These are phyloP conservation scores for Allantophomopsis lycopodina DNA, from an alignment of 2,329 filamentous ascomycete species.

Conservation along the genomic window DNA sequence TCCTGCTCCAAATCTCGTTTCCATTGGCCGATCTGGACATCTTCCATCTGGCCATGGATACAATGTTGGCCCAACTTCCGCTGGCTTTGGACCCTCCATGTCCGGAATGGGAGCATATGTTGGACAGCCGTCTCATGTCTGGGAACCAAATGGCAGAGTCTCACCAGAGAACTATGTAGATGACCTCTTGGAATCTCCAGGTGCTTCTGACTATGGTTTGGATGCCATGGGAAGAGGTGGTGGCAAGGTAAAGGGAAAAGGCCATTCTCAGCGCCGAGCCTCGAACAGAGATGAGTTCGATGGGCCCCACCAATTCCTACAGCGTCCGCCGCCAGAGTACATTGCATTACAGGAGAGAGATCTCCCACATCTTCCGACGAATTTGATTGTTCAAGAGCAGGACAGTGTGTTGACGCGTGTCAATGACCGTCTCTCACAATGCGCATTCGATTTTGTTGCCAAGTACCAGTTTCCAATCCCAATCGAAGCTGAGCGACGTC, in stretches of 20 bases:
- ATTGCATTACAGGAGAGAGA: slow-evolving; percentile 68
- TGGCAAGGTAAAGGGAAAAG: slow-evolving; percentile 31
- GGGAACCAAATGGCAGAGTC: slow-evolving; percentile 17
- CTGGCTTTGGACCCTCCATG: slow-evolving; percentile 15
- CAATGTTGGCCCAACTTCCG: slow-evolving; percentile 12
- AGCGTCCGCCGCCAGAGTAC: slow-evolving; percentile 55
- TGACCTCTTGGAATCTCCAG: slow-evolving; percentile 37
- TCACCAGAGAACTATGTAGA: slow-evolving; percentile 19
- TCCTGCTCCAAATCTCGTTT: slow-evolving; percentile 8
- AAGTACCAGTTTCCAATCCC: slow-evolving; percentile 87
- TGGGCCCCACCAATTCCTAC: slow-evolving; percentile 71
- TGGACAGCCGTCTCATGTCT: slow-evolving; percentile 12
- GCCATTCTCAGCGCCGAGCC: slow-evolving; percentile 43
- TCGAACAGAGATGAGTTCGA: slow-evolving; percentile 85
- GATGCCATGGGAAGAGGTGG: slow-evolving; percentile 34
- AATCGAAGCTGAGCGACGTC: slow-evolving; percentile 55
- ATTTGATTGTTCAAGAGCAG: slow-evolving; percentile 73
- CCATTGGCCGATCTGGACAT: slow-evolving; percentile 11
- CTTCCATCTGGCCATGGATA: slow-evolving; percentile 16
- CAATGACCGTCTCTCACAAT: slow-evolving; percentile 74
- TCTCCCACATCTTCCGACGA: slow-evolving; percentile 69
- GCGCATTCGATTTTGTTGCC: slow-evolving; percentile 80
- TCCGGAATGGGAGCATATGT: slow-evolving; percentile 15
- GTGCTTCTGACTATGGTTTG: slow-evolving; percentile 44
- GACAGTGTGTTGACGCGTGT: slow-evolving; percentile 68